Percentiles rank a stretch among this genome's conserved stretches.
These are phyloP conservation scores for Graphium sp. DNA, from an alignment of 2,329 filamentous ascomycete genomes.

Conservation along the genomic window DNA sequence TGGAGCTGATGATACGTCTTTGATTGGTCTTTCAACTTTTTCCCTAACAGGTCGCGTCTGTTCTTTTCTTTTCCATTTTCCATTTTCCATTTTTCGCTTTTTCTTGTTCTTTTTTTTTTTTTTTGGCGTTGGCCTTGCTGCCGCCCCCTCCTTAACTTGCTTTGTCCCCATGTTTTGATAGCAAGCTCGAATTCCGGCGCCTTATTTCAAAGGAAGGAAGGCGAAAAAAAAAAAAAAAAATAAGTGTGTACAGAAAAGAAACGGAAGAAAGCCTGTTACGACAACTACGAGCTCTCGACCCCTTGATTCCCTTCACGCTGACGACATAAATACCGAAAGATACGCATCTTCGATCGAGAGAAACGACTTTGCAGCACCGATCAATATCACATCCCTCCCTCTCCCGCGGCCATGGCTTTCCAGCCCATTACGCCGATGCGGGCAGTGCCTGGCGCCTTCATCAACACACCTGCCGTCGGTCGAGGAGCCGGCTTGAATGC, in stretches of 20 bases:
- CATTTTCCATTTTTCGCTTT: neutral
- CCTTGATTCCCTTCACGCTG: too few relatives aligned
- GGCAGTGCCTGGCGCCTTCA: slow-evolving; percentile 57
- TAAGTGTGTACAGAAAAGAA: neutral
- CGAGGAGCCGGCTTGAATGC: slow-evolving; percentile 23
- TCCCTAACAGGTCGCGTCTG: too few relatives aligned
- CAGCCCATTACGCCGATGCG: slow-evolving; percentile 48
- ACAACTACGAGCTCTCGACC: too few relatives aligned
- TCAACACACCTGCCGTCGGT: slow-evolving; percentile 54
- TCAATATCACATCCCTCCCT: neutral
- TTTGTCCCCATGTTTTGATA: neutral
- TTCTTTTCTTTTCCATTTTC: neutral
- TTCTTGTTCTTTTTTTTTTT: slow-evolving; percentile 1
- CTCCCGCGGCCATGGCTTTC: slow-evolving; percentile 28
- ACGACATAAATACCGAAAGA: too few relatives aligned
- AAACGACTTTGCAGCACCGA: too few relatives aligned
- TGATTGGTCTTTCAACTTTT: neutral
- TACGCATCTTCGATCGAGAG: too few relatives aligned
- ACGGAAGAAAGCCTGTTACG: slow-evolving; percentile 1
- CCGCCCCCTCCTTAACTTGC: neutral
- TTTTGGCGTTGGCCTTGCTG: neutral
- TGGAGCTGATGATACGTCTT: too few relatives aligned
- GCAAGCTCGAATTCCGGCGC: neutral
- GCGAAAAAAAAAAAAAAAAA: neutral
- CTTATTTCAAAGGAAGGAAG: neutral